Evolutionary conservation across 176 grass and related monocot species (phyloP).

Genomic region (Cocos nucifera): DNA sequence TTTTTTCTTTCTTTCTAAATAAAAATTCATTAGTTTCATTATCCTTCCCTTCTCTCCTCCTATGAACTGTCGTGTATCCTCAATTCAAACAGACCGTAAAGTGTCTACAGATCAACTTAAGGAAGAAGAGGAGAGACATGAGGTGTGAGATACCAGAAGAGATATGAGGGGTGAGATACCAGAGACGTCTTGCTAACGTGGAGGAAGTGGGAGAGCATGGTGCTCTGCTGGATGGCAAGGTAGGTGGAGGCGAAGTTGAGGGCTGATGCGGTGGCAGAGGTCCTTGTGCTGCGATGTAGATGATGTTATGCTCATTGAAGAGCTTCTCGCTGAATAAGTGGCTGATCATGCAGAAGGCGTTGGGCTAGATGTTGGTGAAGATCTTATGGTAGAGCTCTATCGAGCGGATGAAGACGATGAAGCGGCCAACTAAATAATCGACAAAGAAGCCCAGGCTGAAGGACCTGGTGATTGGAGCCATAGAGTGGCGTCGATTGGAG

Average conservation of each 20-base stretch:
- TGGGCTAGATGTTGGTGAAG: conserved; percentile 62
- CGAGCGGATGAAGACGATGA: conserved; percentile 64
- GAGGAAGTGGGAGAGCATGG: conserved; percentile 41
- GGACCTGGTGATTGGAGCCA: conserved; percentile 11
- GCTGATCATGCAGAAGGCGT: conserved; percentile 80
- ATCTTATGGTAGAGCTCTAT: conserved; percentile 55
- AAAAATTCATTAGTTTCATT: too few relatives aligned
- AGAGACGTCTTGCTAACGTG: neutral
- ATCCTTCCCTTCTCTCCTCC: too few relatives aligned
- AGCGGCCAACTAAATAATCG: conserved; percentile 43
- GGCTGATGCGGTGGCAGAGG: conserved; percentile 55
- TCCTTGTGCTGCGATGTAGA: conserved; percentile 84
- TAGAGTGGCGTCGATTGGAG: too few relatives aligned
- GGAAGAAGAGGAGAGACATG: too few relatives aligned
- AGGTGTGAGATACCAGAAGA: too few relatives aligned
- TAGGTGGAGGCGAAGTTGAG: conserved; percentile 75
- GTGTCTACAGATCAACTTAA: too few relatives aligned
- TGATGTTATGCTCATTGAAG: conserved; percentile 76
- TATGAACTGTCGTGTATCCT: too few relatives aligned
- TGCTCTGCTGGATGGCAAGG: conserved; percentile 50
- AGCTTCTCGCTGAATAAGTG: conserved; percentile 66
- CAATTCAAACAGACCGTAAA: too few relatives aligned
- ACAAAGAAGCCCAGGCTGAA: conserved; percentile 46
- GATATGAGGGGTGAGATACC: too few relatives aligned
- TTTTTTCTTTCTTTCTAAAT: too few relatives aligned